Base-by-base conservation (phyloP, 352 stramenopile species). In the Peronosclerospora sorghi region DNA sequence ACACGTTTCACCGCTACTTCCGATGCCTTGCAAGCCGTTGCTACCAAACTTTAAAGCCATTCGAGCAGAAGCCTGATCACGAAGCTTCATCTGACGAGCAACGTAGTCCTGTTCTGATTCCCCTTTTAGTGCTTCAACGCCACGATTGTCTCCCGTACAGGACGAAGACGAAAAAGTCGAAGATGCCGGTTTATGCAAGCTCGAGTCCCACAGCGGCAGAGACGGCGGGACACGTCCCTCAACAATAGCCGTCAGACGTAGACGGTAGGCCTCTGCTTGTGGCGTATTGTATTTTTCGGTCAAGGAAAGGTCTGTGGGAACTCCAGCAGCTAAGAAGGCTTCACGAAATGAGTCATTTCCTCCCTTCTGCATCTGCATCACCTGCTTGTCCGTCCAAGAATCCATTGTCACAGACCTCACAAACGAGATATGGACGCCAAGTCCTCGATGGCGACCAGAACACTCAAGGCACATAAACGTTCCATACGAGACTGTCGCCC, bases 391-490 rank as follows among this genome's bases (percentile, higher is more conserved):
- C 12, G 78, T 91, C 78, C 78, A 91, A 44, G 75, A 88, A 59
- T 91, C 75, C 75, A 91, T 88, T 2, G 78, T 88, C 17, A 88
- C 75, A 9, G 76, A 89, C 28, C 76, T 62, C 40, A 97, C 87
- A 54, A 97, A 97, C 20, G 83, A 93, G 32, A 97, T 86, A 62
- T 97, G 88, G 7, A 96, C 83, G 32, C 90, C 91, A 36, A 97
- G 66, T 12, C 78, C 73, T 23, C 91, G 80, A 63, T 97, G 90
- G 35, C 86, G 73, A 2, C 83, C 88, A 14, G 85, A 96, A 72
- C 90, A 97, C 59, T 97, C 87, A 51, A 97, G 80, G 43, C 89
- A 97, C 64, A 97, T 95, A 52, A 97, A 97, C 15, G 94, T 93
- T 39, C 91, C 92, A 64, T 96, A 97, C 13, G 89, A 96, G 27